Evolutionary conservation across 2,329 filamentous ascomycete species (phyloP).

Genomic region (Penicillium aurantiogriseum): DNA sequence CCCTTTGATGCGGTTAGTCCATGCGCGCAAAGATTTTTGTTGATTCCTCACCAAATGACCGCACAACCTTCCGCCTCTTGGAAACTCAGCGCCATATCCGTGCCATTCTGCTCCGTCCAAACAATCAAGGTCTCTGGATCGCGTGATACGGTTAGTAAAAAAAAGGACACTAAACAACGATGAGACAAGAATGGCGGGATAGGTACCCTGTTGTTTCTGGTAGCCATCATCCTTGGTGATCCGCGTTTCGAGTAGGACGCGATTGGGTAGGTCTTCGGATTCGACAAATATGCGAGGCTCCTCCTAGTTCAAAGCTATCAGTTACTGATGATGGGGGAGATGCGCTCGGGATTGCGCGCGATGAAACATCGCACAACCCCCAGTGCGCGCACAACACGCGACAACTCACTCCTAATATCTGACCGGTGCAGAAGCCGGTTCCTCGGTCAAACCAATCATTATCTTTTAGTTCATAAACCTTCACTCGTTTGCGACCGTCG

Average conservation of each 20-base stretch:
- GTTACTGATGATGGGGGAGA: conserved; percentile 4
- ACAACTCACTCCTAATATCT: conserved; percentile 66
- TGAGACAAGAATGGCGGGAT: conserved; percentile 26
- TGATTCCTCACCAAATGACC: conserved; percentile 70
- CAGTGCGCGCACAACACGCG: conserved; percentile 21
- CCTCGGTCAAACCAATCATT: conserved; percentile 99
- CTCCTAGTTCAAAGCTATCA: conserved; percentile 50
- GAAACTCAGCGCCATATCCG: conserved; percentile 97
- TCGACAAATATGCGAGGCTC: conserved; percentile 87
- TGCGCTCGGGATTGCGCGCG: conserved; percentile 14
- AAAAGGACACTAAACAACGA: neutral
- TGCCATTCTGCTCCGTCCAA: conserved; percentile 88
- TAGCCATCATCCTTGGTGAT: conserved; percentile 94
- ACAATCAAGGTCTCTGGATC: conserved; percentile 87
- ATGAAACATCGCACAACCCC: conserved; percentile 12
- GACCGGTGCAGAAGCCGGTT: conserved; percentile 89
- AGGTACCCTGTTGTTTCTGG: conserved; percentile 90
- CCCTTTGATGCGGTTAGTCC: conserved; percentile 55
- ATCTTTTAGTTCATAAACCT: conserved; percentile 97
- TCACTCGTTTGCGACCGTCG: conserved; percentile 68
- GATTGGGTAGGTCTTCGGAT: conserved; percentile 85
- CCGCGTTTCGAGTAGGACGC: conserved; percentile 80
- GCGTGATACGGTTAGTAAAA: conserved; percentile 26
- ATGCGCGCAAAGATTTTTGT: conserved; percentile 8
- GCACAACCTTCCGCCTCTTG: conserved; percentile 95